These are phyloP conservation scores for Spathaspora girioi DNA, from an alignment of 805 yeast species.

Conservation along the genomic window DNA sequence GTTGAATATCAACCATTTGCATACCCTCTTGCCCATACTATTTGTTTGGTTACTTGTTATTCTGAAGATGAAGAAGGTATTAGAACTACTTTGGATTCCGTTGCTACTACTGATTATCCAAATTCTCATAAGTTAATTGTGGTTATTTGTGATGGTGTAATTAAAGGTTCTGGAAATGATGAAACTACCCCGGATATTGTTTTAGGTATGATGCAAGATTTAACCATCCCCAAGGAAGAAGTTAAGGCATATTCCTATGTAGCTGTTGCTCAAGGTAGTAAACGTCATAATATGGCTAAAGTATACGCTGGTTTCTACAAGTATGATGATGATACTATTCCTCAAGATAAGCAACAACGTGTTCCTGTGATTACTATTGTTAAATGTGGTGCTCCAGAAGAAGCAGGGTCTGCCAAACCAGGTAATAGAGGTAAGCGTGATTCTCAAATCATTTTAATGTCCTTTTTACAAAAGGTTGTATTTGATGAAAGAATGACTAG, in stretches of 20 bases:
- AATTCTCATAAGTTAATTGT: constrained; percentile 87
- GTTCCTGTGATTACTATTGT: constrained; percentile 77
- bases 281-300: constrained; percentile 97
- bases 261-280: constrained; percentile 91
- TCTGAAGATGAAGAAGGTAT: constrained; percentile 88
- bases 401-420: constrained; percentile 61
- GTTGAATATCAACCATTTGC: constrained; percentile 82
- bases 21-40: constrained; percentile 59
- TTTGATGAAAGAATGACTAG: constrained; percentile 94
- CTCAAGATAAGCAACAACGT: constrained; percentile 77
- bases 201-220: constrained; percentile 74
- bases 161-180: constrained; percentile 93
- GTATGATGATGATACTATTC: constrained; percentile 73
- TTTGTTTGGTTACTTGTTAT: constrained; percentile 75
- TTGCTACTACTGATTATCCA: constrained; percentile 94
- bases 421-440: constrained; percentile 97
- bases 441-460: constrained; percentile 87
- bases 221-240: constrained; percentile 65
- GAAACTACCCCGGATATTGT: constrained; percentile 86
- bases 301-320: constrained; percentile 92
- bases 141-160: constrained; percentile 88
- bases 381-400: constrained; percentile 85
- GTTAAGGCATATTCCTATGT: constrained; percentile 85
- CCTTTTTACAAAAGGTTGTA: constrained; percentile 80
- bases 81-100: constrained; percentile 84